phyloP scores from a whole-genome alignment of 148 eudicot genomes.

The Rhododendron griersonianum region DNA sequence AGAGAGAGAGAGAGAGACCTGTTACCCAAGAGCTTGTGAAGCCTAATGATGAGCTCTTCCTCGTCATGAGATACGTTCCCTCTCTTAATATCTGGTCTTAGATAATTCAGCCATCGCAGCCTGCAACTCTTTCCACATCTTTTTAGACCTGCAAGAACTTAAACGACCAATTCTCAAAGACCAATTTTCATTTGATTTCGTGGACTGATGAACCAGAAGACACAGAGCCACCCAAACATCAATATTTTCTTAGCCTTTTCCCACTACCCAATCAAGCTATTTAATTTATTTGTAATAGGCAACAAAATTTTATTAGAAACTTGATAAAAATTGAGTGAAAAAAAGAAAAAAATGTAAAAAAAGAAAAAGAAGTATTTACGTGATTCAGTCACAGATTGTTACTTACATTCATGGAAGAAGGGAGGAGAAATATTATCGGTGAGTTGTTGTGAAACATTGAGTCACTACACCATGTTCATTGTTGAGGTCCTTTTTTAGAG shows the following conservation, averaged over 20 bases:
- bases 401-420: not conserved
- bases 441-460: too few relatives aligned
- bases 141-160: not conserved
- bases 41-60: not conserved
- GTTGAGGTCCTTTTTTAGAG: not conserved
- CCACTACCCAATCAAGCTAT: not conserved
- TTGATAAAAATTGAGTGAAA: too few relatives aligned
- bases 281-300: too few relatives aligned
- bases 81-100: not conserved
- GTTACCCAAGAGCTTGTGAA: slow-evolving; percentile 5
- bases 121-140: slow-evolving; percentile 12
- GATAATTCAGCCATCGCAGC: slow-evolving; percentile 4
- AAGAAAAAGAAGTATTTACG: not conserved
- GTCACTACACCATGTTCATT: too few relatives aligned
- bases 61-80: not conserved
- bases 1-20: not conserved
- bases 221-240: not conserved
- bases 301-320: too few relatives aligned
- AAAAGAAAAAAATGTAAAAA: not conserved
- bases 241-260: not conserved
- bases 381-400: not conserved
- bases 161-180: not conserved
- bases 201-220: not conserved
- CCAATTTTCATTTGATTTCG: not conserved
- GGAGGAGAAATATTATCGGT: not conserved